These are phyloP conservation scores for Coniochaeta hoffmannii DNA, from an alignment of 2,329 filamentous ascomycete species.

Conservation along the genomic window DNA sequence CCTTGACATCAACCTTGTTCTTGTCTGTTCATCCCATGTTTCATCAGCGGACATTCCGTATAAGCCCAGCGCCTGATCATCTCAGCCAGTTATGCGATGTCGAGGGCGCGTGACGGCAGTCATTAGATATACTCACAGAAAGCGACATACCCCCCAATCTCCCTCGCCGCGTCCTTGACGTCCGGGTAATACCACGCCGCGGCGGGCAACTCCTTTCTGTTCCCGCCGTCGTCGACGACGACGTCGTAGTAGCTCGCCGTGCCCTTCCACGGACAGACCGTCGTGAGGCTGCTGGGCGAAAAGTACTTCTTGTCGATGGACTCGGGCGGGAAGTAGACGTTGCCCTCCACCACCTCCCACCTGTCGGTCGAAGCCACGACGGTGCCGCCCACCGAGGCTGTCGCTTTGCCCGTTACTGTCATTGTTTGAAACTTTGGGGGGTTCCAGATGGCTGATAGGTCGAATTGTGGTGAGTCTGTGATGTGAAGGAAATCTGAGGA, in stretches of 20 bases:
- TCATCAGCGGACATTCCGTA: neutral
- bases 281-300: conserved; percentile 34
- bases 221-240: conserved; percentile 36
- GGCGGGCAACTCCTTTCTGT: conserved; percentile 38
- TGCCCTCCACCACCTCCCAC: conserved; percentile 50
- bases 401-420: conserved; percentile 16
- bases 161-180: conserved; percentile 37
- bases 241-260: conserved; percentile 49
- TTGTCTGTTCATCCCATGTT: conserved; percentile 5
- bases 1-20: conserved; percentile 9
- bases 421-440: neutral
- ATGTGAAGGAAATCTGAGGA: neutral
- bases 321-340: conserved; percentile 46
- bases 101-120: no score
- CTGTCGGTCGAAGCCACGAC: conserved; percentile 42
- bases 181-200: conserved; percentile 53
- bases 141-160: conserved; percentile 48
- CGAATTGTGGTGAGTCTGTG: neutral
- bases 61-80: no score
- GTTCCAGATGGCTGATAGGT: neutral
- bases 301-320: conserved; percentile 37
- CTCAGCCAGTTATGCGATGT: no score
- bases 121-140: conserved; percentile 51
- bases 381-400: conserved; percentile 39
- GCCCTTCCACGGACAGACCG: conserved; percentile 50